Base-by-base conservation (phyloP, 768 basidiomycete genomes). In the Lentinula raphanica region DNA sequence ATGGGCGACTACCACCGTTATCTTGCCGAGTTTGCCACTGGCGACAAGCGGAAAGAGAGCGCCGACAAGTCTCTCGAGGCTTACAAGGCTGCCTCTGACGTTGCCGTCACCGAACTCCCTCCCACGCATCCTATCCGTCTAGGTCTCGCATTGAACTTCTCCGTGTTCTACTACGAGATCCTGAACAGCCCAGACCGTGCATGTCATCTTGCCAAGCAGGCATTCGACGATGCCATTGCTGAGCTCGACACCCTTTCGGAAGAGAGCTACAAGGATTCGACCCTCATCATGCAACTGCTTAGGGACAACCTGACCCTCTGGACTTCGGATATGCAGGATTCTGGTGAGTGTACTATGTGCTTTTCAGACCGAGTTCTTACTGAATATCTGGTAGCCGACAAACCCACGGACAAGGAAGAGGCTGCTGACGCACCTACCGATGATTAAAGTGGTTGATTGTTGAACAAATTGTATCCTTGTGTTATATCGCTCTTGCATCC, bases 1-100 rank as follows among this genome's bases (percentile, higher is more conserved):
- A 96, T 93, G 94, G 94, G 94, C 74, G 94, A 98, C 76, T 96
- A 98, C 78, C 94, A 97, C 83, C 93, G 94, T 68, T 98, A 97
- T 79, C 90, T 96, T 65, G 96, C 95, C 67, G 95, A 98, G 78
- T 98, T 98, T 71, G 94, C 95, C 56, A 95, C 93, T 50, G 95
- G 95, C 69, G 94, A 96, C 76, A 94, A 94, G 83, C 91, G 95
- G 76, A 93, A 94, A 79, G 89, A 92, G 69, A 92, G 90, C 64
- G 94, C 95, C 67, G 94, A 97, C 82, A 96, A 96, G 80, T 97
- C 95, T 1, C 82, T 98, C 63, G 92, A 92, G 74, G 92, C 92
- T 25, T 94, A 98, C 88, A 97, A 98, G 86, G 90, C 92, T 55
- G 95, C 95, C 55, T 97, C 95, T 50, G 92, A 96, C 63, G 94